Percentiles rank a stretch among this genome's conserved stretches.
Evolutionary conservation across 352 stramenopile species (phyloP).

Genomic region (Aphanomyces invadans): DNA sequence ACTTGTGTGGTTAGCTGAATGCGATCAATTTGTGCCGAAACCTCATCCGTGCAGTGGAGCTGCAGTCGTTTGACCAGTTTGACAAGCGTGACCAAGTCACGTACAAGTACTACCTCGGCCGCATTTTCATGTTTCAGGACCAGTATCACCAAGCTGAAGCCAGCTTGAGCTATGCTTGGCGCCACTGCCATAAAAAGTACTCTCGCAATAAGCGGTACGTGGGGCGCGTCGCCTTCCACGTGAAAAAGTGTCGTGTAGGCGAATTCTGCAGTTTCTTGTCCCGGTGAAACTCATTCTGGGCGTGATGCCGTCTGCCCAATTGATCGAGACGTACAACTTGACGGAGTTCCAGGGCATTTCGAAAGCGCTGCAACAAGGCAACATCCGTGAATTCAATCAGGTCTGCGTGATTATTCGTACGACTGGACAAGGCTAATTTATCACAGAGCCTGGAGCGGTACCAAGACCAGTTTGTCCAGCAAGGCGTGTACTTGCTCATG

Average conservation of each 20-base stretch:
- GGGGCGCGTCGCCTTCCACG: no score
- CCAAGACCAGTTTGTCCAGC: conserved; percentile 84
- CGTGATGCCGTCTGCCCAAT: conserved; percentile 81
- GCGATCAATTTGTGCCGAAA: conserved; percentile 94
- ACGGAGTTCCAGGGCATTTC: conserved; percentile 84
- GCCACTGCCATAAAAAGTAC: conserved; percentile 83
- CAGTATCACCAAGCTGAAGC: conserved; percentile 91
- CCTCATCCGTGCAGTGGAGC: conserved; percentile 82
- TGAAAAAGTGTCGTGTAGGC: no score
- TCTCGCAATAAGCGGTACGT: conserved; percentile 81
- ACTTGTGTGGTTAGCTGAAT: conserved; percentile 37
- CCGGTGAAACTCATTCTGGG: conserved; percentile 91
- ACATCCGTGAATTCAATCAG: conserved; percentile 90
- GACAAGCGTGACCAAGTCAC: conserved; percentile 88
- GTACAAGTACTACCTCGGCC: conserved; percentile 93
- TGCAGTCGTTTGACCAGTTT: conserved; percentile 72
- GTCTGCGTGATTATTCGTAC: conserved; percentile 14
- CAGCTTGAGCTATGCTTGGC: conserved; percentile 91
- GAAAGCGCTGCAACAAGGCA: conserved; percentile 85
- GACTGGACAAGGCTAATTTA: not conserved
- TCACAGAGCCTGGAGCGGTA: conserved; percentile 77
- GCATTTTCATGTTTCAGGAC: conserved; percentile 96
- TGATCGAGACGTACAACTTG: conserved; percentile 87
- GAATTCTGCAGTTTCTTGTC: conserved; percentile 93
- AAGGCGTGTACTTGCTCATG: conserved; percentile 94